phyloP scores from a whole-genome alignment of 2,329 filamentous ascomycete genomes.

The Colletotrichum sp. region DNA sequence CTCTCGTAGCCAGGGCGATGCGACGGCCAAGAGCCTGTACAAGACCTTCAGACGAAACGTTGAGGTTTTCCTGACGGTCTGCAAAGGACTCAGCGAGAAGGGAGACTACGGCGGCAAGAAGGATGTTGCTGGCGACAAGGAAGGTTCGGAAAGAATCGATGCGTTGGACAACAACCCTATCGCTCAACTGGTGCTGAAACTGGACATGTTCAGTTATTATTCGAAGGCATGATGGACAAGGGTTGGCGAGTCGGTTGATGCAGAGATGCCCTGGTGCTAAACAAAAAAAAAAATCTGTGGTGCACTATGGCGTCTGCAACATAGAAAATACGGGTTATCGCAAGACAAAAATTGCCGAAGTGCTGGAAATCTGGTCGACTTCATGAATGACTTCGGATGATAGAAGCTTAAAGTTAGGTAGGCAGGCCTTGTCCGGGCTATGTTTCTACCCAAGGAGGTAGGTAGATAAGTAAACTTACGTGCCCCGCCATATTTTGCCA shows the following conservation, averaged over 20 bases:
- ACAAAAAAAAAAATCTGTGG: neutral
- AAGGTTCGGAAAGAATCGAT: slow-evolving; percentile 33
- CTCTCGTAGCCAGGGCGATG: slow-evolving; percentile 27
- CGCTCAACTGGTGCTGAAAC: slow-evolving; percentile 68
- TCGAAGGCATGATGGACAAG: slow-evolving; percentile 23
- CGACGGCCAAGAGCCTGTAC: slow-evolving; percentile 57
- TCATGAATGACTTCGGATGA: neutral
- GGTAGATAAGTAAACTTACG: neutral
- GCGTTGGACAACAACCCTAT: slow-evolving; percentile 63
- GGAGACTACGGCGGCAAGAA: slow-evolving; percentile 47
- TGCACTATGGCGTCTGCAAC: neutral
- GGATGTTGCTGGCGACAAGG: slow-evolving; percentile 29
- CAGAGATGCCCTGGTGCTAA: neutral
- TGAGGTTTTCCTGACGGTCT: slow-evolving; percentile 76
- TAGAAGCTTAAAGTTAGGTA: neutral
- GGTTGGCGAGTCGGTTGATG: neutral
- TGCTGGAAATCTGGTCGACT: neutral
- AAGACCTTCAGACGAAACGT: slow-evolving; percentile 72
- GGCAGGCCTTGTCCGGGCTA: neutral
- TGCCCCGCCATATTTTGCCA: neutral
- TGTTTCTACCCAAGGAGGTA: neutral
- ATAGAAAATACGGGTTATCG: neutral
- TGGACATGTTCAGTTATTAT: slow-evolving; percentile 77
- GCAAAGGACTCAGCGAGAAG: slow-evolving; percentile 70
- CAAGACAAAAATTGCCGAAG: neutral